Evolutionary conservation across 2,329 filamentous ascomycete species (phyloP).

Genomic region (Diaporthe amygdali): DNA sequence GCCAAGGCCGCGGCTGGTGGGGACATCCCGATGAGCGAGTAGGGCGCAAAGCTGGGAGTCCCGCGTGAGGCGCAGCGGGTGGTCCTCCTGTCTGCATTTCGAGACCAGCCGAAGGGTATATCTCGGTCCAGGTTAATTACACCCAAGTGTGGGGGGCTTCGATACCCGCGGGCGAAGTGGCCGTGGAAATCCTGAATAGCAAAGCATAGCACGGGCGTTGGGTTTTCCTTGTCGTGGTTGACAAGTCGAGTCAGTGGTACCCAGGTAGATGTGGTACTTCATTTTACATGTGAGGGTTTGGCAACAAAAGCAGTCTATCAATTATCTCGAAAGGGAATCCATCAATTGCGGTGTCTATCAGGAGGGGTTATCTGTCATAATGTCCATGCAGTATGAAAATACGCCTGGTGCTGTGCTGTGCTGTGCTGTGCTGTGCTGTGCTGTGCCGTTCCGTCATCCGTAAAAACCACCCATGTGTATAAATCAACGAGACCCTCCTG

Average conservation of each 20-base stretch:
- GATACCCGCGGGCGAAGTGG: neutral
- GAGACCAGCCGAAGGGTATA: too few species aligned
- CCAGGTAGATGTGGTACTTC: neutral
- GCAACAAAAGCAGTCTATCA: neutral
- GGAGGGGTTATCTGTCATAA: conserved; percentile 5
- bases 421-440: neutral
- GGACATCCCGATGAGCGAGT: neutral
- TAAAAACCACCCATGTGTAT: neutral
- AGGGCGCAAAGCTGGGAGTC: neutral
- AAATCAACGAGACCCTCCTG: neutral
- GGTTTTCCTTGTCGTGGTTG: neutral
- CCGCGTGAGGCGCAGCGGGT: neutral
- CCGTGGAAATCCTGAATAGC: neutral
- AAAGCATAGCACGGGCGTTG: conserved; percentile 11
- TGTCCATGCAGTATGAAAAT: neutral
- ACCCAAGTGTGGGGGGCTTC: neutral
- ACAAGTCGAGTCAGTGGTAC: neutral
- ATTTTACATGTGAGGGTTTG: neutral
- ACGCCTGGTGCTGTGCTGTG: conserved; percentile 1
- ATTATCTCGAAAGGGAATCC: neutral
- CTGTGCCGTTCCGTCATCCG: neutral
- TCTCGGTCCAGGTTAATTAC: neutral
- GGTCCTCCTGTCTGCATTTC: too few species aligned
- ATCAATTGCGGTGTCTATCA: conserved; percentile 13
- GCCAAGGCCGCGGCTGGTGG: neutral